Base-by-base conservation (phyloP, 2,329 filamentous ascomycete genomes). In the Ophiostoma sp. region DNA sequence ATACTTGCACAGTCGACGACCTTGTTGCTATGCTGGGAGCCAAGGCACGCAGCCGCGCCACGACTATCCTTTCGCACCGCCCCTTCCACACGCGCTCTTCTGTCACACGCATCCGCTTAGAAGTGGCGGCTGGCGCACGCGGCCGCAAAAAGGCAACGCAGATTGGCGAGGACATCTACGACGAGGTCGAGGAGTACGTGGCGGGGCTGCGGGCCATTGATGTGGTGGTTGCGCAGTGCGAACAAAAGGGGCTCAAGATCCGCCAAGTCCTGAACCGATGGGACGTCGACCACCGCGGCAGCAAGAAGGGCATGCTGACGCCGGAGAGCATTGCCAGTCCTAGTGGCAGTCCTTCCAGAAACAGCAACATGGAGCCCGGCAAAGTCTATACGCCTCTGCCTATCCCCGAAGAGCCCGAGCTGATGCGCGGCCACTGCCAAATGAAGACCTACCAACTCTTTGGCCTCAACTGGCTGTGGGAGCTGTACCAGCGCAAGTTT, bases 391-490 rank as follows among this genome's bases (percentile, higher is more conserved):
- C 78, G 60, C 76, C 79, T 13, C 80, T 85, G 10, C 84, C 84
- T 0, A 80, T 86, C 35, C 75, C 81, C 1, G 73, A 84, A 44
- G 92, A 98, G 78, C 95, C 95, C 0, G 80, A 84, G 4, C 86
- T 90, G 68, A 95, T 99, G 91, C 86, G 87, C 39, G 84, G 89
- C 0, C 86, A 91, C 69, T 86, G 94, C 70, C 83, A 86, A 54
- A 88, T 99, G 83, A 97, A 98, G 77, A 90, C 95, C 48, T 98
- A 97, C 76, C 95, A 99, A 77, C 81, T 98, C 27, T 93, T 96
- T 39, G 95, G 95, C 4, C 85, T 99, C 68, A 98, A 98, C 77
- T 99, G 95, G 95, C 86, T 99, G 76, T 88, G 89, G 70, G 81
- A 98, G 65, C 84, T 99, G 17, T 96, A 93, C 80, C 85, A 89